Percentiles rank a stretch among this genome's conserved stretches.
Evolutionary conservation across 352 stramenopile genomes (phyloP).

Genomic region (Thraustochytrium striatum): DNA sequence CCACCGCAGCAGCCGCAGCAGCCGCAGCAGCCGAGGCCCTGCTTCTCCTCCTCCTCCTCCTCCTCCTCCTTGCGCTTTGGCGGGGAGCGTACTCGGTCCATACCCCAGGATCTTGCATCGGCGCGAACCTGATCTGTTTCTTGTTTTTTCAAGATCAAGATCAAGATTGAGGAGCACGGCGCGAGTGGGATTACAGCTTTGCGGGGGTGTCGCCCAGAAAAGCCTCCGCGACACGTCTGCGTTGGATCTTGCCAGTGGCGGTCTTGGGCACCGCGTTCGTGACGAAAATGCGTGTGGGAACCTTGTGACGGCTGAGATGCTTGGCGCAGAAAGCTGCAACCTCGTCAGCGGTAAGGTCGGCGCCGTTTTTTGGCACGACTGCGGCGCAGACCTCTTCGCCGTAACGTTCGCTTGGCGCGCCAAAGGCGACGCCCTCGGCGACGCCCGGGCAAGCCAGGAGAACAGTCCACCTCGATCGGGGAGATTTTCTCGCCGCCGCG

Average conservation of each 20-base stretch:
- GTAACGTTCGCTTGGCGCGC: not conserved
- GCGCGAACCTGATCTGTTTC: too few species aligned
- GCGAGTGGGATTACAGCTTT: too few species aligned
- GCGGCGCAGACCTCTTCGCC: slow-evolving; percentile 38
- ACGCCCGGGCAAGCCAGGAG: slow-evolving; percentile 29
- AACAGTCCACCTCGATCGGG: slow-evolving; percentile 58
- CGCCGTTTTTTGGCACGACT: not conserved
- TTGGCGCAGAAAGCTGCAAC: not conserved
- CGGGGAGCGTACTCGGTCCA: too few species aligned
- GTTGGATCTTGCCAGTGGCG: slow-evolving; percentile 9
- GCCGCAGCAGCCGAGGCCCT: too few species aligned
- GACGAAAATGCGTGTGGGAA: not conserved
- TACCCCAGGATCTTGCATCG: too few species aligned
- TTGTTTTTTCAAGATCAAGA: too few species aligned
- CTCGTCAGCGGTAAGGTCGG: not conserved
- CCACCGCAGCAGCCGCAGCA: too few species aligned
- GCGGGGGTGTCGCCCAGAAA: too few species aligned
- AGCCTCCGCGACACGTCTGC: too few species aligned
- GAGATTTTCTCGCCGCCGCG: slow-evolving; percentile 62
- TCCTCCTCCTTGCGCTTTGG: too few species aligned
- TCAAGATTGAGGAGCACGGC: too few species aligned
- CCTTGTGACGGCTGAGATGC: not conserved
- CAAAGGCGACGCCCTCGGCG: slow-evolving; percentile 21
- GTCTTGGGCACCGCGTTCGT: not conserved
- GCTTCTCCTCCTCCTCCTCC: too few species aligned